Conservation (phyloP, 768 basidiomycete genomes). For the Suillus variegatus region DNA sequence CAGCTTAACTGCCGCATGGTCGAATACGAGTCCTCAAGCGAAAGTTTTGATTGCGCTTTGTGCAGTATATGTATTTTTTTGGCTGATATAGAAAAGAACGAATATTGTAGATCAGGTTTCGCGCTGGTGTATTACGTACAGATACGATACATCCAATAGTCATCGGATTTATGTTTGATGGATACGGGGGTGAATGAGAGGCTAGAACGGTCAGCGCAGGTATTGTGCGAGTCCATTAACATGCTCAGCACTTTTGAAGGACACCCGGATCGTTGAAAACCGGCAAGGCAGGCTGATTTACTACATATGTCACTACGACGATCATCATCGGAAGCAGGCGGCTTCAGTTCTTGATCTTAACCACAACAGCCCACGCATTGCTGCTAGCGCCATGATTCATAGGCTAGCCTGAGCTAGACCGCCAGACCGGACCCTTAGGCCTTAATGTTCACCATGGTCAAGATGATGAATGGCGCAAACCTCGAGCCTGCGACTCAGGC, state of each 20-base stretch:
- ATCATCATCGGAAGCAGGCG: background rate
- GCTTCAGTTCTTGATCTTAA: background rate
- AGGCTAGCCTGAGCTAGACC: background rate
- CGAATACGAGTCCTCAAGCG: conserved; percentile 64
- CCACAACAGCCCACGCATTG: background rate
- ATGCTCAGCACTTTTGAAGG: background rate
- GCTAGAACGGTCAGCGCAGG: background rate
- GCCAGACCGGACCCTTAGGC: background rate
- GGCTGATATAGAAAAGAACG: conserved; percentile 34
- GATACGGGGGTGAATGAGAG: background rate
- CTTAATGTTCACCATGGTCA: background rate
- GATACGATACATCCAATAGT: background rate
- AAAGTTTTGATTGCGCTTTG: conserved; percentile 64
- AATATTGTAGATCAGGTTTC: background rate
- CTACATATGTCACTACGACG: background rate
- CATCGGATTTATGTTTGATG: background rate
- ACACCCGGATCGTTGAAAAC: background rate
- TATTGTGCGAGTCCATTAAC: background rate
- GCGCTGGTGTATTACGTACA: background rate
- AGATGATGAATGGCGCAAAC: background rate
- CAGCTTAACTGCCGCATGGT: conserved; percentile 38
- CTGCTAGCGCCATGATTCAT: background rate
- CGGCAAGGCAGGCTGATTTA: background rate
- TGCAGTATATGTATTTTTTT: conserved; percentile 62
- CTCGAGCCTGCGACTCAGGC: background rate